Evolutionary conservation across 768 basidiomycete species (phyloP), one percentile per base, ranked within the genome.

Genomic region (Amanita subjunquillea): DNA sequence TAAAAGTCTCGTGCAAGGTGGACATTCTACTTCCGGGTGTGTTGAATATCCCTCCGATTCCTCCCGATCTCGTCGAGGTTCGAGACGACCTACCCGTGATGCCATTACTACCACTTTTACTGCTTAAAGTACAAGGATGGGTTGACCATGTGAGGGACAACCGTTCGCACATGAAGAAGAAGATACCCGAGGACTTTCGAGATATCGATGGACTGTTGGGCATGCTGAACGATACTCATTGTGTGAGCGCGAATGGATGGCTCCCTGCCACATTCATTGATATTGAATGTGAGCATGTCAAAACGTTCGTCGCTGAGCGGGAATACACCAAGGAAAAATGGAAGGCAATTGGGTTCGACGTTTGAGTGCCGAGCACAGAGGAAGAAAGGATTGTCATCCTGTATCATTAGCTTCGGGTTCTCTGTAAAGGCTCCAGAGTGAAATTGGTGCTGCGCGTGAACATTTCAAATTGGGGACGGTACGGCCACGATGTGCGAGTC

Each of bases 111-210:
- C 42, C 49, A 0, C 54, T 59, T 10, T 49, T 61, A 2, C 38
- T 58, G 25, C 48, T 59, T 4, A 61, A 61, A 43, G 53, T 59
- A 7, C 52, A 57, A 8, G 59, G 57, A 17, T 58, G 60, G 60
- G 23, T 12, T 15, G 55, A 58, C 25, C 57, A 61, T 42, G 34
- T 25, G 20, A 41, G 38, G n/a, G 40, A 51, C 22, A 17, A 36
- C 1, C 30, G 49, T 2, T 22, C 39, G n/a, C 17, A 50, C 12
- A 23, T 56, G 34, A 45, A 49, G n/a, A 44, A 43, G 20, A 57
- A 55, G 40, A 44, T 56, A 30, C 44, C 54, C 1, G 27, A 57
- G n/a, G 59, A 60, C 22, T 54, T 55, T 37, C 55, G 45, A 17
- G 59, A 59, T 44, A 51, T 59, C 12, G 47, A 56, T 8, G 56